Conservation (phyloP, 768 basidiomycete genomes). For the Phanerochaete carnosa region DNA sequence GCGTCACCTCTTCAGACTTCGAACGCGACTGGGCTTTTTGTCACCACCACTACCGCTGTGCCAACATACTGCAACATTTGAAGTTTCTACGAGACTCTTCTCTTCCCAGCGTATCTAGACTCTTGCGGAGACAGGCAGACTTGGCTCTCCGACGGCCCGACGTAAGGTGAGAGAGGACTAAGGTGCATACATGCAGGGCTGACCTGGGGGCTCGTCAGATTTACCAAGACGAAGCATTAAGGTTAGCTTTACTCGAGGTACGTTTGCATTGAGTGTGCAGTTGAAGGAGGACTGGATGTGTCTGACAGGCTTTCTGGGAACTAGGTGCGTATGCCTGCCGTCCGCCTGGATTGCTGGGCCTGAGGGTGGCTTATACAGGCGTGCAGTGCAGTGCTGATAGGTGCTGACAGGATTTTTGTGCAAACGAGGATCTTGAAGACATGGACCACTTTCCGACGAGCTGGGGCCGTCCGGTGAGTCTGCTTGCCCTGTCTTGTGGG, state of each 20-base stretch:
- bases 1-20: neutral
- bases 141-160: neutral
- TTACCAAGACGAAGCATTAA: no score
- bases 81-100: no score
- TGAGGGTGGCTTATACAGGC: neutral
- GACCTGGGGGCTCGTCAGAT: no score
- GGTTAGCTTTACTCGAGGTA: neutral
- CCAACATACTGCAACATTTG: neutral
- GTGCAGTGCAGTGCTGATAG: neutral
- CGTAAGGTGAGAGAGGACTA: no score
- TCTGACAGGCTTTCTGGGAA: neutral
- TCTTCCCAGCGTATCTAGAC: no score
- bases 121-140: neutral
- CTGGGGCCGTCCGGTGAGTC: constrained; percentile 19
- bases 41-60: neutral
- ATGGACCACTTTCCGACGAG: constrained; percentile 17
- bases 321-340: neutral
- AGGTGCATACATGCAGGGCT: no score
- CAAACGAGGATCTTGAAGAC: neutral
- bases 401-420: neutral
- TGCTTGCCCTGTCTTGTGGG: neutral
- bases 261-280: neutral
- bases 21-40: neutral
- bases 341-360: no score
- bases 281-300: neutral